Evolutionary conservation across 2,329 filamentous ascomycete species (phyloP).

Genomic region (Neofusicoccum cordaticola): DNA sequence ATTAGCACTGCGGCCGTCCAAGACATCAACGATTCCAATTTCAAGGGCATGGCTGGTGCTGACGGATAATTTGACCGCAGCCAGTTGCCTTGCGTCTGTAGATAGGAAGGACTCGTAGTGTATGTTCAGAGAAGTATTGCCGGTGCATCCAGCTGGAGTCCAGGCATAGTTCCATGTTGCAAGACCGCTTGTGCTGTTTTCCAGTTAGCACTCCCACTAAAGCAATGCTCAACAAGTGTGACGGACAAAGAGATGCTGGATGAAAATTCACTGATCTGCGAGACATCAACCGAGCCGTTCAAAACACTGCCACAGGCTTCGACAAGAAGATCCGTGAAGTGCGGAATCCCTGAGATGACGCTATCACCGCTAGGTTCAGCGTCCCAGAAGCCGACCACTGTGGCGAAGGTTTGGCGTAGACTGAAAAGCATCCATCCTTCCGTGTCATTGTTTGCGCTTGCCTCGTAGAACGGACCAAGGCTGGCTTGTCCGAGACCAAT

Average conservation of each 20-base stretch:
- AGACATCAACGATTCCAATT: constrained; percentile 61
- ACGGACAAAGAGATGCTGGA: constrained; percentile 49
- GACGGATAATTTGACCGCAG: constrained; percentile 59
- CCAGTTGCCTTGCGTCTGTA: constrained; percentile 53
- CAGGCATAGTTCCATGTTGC: constrained; percentile 66
- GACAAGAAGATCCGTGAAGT: constrained; percentile 56
- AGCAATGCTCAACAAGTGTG: background rate
- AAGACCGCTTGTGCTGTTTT: constrained; percentile 61
- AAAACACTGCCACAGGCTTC: constrained; percentile 55
- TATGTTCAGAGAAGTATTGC: constrained; percentile 59
- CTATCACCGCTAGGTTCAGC: constrained; percentile 64
- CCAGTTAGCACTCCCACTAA: background rate
- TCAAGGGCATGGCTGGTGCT: constrained; percentile 53
- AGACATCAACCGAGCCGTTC: constrained; percentile 58
- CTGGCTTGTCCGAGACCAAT: constrained; percentile 62
- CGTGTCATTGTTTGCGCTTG: constrained; percentile 50
- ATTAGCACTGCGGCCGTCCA: constrained; percentile 68
- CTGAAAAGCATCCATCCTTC: constrained; percentile 67
- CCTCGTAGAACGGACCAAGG: constrained; percentile 61
- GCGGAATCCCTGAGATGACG: constrained; percentile 68
- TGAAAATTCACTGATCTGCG: constrained; percentile 59
- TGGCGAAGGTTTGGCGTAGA: constrained; percentile 63
- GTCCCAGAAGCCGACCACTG: constrained; percentile 66
- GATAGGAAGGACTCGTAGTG: constrained; percentile 64
- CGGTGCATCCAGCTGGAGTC: constrained; percentile 51